Conservation (phyloP, 768 basidiomycete genomes). For the Suillus decipiens region DNA sequence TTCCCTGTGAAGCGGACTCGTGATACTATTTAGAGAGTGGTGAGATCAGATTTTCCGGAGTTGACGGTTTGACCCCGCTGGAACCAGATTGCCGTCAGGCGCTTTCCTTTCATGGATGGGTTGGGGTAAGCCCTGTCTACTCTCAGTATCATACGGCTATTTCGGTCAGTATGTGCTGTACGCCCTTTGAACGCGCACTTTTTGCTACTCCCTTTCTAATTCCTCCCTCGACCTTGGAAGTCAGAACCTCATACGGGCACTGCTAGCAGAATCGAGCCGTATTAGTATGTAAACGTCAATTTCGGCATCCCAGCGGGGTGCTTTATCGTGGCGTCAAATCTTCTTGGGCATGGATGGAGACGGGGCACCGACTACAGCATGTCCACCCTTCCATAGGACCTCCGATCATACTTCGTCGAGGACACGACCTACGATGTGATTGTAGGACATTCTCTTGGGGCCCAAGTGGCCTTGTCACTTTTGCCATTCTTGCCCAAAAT, state of each 20-base stretch:
- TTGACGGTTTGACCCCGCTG: too few relatives aligned
- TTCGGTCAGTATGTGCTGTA: neutral
- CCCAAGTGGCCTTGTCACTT: slow-evolving; percentile 17
- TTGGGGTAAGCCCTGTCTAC: neutral
- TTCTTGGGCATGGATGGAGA: slow-evolving; percentile 18
- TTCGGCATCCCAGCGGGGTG: slow-evolving; percentile 22
- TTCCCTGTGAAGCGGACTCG: neutral
- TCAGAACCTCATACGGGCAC: too few relatives aligned
- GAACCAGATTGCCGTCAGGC: neutral
- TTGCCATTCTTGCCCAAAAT: slow-evolving; percentile 16
- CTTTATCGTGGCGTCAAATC: slow-evolving; percentile 22
- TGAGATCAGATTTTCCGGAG: neutral
- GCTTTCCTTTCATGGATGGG: neutral
- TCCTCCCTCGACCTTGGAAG: neutral
- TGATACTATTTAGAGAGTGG: neutral
- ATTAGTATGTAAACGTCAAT: neutral
- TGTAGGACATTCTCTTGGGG: slow-evolving; percentile 23
- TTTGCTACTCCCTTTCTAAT: neutral
- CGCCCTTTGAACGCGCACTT: neutral
- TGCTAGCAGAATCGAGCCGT: too few relatives aligned
- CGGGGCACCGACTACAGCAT: slow-evolving; percentile 13
- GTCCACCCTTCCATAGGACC: slow-evolving; percentile 16
- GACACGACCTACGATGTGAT: slow-evolving; percentile 18
- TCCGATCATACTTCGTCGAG: slow-evolving; percentile 13
- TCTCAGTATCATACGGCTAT: neutral